Evolutionary conservation across 768 basidiomycete species (phyloP), one percentile per base, ranked within the genome.

Genomic region (Kockovaella imperatae): DNA sequence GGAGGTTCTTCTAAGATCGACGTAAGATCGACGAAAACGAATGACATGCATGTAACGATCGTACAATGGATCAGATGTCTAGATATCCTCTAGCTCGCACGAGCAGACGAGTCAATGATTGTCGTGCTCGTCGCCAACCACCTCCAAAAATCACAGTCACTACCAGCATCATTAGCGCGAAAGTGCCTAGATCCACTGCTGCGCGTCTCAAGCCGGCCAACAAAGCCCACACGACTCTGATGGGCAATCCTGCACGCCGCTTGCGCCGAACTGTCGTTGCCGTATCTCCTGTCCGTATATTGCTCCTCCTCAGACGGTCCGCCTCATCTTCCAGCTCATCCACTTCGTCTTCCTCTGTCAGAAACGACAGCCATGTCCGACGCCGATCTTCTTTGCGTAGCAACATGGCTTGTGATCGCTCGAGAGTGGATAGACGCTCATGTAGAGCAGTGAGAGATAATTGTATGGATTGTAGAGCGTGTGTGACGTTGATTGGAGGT

Each of bases 1-100:
- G 74, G 71, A 63, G 71, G 41, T 75, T 74, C 64, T 75, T 75
- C 54, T 74, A 43, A 47, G 34, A 17, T 7, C 15, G 40, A 20
- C 32, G 11, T 20, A 34, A 32, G 5, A 14, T 11, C 14, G 21
- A 23, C 14, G 25, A 15, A 23, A 28, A 15, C 18, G 14, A 18
- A 8, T 24, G 29, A 23, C 43, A 31, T 18, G 28, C 31, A 30
- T 34, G 43, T 23, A 45, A 13, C 28, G 21, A 24, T 14, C 10
- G 18, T 32, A 21, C 34, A 31, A 31, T 34, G 10, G 17, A 32
- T 23, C 6, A 30, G 14, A 31, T 30, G 18, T 32, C 30, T 24
- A 32, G 15, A 23, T 5, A 50, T 4, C 50, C 30, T 35, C 47
- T 57, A 25, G 40, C 47, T 25, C 45, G 45, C n/a, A 64, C 24